These are phyloP conservation scores for Cystobasidium tubakii DNA, from an alignment of 768 basidiomycete species.

Conservation along the genomic window DNA sequence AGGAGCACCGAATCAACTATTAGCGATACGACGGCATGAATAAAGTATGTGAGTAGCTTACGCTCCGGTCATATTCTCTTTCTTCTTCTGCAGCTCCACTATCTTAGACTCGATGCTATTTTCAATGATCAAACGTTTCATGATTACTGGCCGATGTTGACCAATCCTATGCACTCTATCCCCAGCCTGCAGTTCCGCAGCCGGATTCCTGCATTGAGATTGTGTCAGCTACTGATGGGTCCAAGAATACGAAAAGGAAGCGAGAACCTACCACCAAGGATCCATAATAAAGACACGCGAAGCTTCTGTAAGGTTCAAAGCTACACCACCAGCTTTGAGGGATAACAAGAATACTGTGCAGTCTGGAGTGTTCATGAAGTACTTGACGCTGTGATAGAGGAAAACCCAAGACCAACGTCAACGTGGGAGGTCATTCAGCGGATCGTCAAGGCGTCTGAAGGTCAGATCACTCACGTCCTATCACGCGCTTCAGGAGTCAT, in stretches of 20 bases:
- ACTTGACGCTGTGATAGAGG: slow-evolving; percentile 49
- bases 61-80: slow-evolving; percentile 37
- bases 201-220: slow-evolving; percentile 11
- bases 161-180: slow-evolving; percentile 41
- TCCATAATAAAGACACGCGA: slow-evolving; percentile 40
- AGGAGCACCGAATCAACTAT: too few relatives aligned
- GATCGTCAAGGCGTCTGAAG: not conserved
- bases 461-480: slow-evolving; percentile 55
- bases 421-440: not conserved
- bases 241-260: too few relatives aligned
- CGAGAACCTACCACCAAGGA: slow-evolving; percentile 71
- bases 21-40: too few relatives aligned
- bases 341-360: slow-evolving; percentile 94
- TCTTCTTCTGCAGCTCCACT: slow-evolving; percentile 86
- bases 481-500: slow-evolving; percentile 96
- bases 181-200: slow-evolving; percentile 41
- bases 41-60: too few relatives aligned
- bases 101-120: slow-evolving; percentile 93
- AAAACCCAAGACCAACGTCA: not conserved
- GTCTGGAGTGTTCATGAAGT: slow-evolving; percentile 89
- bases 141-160: slow-evolving; percentile 83
- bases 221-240: too few relatives aligned
- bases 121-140: slow-evolving; percentile 88
- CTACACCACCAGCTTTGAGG: slow-evolving; percentile 91
- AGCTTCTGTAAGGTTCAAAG: slow-evolving; percentile 72